phyloP scores from a whole-genome alignment of 768 basidiomycete species.

The Suillus cothurnatus region DNA sequence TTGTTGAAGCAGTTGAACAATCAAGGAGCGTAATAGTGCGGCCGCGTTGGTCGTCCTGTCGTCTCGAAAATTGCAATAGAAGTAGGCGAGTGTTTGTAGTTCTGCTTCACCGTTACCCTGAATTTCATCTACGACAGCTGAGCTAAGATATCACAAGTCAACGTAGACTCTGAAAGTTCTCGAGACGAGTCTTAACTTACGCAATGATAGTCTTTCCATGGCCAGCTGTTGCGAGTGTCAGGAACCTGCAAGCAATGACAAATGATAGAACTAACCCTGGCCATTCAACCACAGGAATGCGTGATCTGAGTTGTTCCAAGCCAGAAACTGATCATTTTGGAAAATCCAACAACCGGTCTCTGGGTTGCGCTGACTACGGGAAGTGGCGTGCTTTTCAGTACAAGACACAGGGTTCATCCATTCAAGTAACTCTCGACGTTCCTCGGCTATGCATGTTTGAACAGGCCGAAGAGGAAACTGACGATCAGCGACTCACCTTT shows the following conservation, averaged over 20 bases:
- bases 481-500: background rate
- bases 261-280: background rate
- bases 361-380: background rate
- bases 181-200: background rate
- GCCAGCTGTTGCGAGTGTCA: background rate
- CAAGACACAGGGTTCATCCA: background rate
- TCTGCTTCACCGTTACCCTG: background rate
- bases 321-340: background rate
- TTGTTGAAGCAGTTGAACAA: conserved; percentile 13
- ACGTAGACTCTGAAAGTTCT: background rate
- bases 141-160: background rate
- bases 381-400: background rate
- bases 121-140: conserved; percentile 4
- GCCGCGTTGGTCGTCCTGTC: conserved; percentile 11
- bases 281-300: background rate
- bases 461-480: background rate
- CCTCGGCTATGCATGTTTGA: background rate
- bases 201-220: background rate
- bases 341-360: background rate
- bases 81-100: background rate
- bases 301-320: background rate
- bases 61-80: background rate
- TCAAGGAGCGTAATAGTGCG: conserved; percentile 20
- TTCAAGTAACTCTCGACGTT: background rate
- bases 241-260: background rate